Evolutionary conservation across 2,329 filamentous ascomycete species (phyloP).

Genomic region (Laburnicola sp.): DNA sequence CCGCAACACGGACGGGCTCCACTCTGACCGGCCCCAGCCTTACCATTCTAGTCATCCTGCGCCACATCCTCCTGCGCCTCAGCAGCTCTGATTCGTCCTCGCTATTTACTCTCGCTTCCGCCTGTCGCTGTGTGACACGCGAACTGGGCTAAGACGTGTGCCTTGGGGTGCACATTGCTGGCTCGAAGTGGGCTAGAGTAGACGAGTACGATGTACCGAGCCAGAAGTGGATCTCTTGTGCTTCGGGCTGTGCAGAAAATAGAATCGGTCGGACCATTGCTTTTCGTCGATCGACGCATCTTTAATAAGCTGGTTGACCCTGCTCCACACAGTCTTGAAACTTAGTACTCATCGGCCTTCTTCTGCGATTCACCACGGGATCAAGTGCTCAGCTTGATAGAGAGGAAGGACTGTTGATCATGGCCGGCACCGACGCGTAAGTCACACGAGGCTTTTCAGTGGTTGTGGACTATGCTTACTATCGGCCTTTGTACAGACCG

Average conservation of each 20-base stretch:
- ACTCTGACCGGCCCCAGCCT: background rate
- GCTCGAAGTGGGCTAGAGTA: background rate
- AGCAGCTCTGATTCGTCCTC: background rate
- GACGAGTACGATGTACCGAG: constrained; percentile 6
- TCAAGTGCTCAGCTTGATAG: no score
- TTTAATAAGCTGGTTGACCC: no score
- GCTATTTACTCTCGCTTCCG: background rate
- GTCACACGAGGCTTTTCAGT: background rate
- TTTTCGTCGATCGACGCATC: no score
- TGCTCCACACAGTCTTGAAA: no score
- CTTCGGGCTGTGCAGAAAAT: background rate
- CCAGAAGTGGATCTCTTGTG: background rate
- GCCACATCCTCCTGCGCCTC: constrained; percentile 1
- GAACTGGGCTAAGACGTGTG: background rate
- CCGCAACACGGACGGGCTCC: constrained; percentile 5
- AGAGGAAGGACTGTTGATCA: no score
- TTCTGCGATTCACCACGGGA: no score
- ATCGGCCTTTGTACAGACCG: background rate
- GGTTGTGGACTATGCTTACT: background rate
- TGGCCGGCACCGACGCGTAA: background rate
- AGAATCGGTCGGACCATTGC: no score
- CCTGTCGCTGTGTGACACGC: constrained; percentile 2
- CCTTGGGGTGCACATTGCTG: background rate
- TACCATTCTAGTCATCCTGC: background rate
- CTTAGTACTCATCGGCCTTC: no score